phyloP scores from a whole-genome alignment of 805 yeast species.

The Pichia heedii region DNA sequence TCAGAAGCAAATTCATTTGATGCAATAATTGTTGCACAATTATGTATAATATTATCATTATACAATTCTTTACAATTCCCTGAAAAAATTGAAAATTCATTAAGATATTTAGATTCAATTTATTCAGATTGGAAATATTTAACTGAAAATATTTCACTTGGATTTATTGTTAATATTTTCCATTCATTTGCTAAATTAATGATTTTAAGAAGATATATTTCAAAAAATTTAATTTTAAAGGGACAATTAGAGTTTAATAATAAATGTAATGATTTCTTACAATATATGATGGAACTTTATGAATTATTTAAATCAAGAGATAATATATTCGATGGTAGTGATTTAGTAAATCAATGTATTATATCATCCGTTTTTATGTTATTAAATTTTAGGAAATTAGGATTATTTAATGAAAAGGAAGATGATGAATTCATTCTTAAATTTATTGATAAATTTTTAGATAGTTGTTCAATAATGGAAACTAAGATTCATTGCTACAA shows the following conservation, averaged over 20 bases:
- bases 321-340: not conserved
- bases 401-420: not conserved
- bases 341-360: constrained; percentile 2
- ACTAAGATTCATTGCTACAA: constrained; percentile 2
- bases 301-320: not conserved
- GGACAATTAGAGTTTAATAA: constrained; percentile 1
- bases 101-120: constrained; percentile 17
- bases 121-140: constrained; percentile 22
- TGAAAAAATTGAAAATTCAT: constrained; percentile 17
- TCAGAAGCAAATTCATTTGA: constrained; percentile 62
- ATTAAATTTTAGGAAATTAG: constrained; percentile 5
- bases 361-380: constrained; percentile 5
- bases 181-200: constrained; percentile 18
- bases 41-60: constrained; percentile 46
- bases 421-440: not conserved
- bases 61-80: constrained; percentile 47
- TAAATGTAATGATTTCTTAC: constrained; percentile 1
- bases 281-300: not conserved
- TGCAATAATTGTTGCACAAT: constrained; percentile 67
- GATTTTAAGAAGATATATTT: constrained; percentile 18
- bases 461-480: not conserved
- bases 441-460: not conserved
- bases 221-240: constrained; percentile 8
- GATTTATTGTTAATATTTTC: constrained; percentile 9
- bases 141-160: constrained; percentile 15